A percentile compares a stretch with the other conserved stretches of the same genome.
Conservation (phyloP, 495 filamentous ascomycete genomes). For the Aspergillus taichungensis region DNA sequence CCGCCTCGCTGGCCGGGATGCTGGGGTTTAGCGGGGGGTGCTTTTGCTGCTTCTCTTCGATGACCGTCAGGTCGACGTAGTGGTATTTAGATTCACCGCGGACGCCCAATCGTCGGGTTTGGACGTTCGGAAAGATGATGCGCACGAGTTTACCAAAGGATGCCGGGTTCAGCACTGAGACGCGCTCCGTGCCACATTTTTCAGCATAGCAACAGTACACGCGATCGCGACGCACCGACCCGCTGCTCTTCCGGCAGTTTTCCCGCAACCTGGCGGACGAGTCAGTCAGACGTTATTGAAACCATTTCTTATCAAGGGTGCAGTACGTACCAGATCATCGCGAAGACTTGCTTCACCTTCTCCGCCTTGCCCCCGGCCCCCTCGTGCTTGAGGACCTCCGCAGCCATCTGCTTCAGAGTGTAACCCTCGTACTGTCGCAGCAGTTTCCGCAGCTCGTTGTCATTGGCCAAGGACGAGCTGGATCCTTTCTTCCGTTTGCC, state of each 20-base stretch:
- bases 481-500: constrained; percentile 57
- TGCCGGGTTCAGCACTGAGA: constrained; percentile 87
- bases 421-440: constrained; percentile 68
- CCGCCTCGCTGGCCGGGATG: constrained; percentile 12
- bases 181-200: constrained; percentile 81
- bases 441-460: constrained; percentile 82
- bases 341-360: constrained; percentile 92
- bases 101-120: constrained; percentile 84
- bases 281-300: constrained; percentile 9
- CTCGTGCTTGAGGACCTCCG: constrained; percentile 63
- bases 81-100: constrained; percentile 98
- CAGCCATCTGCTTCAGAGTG: constrained; percentile 71
- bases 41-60: constrained; percentile 40
- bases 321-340: constrained; percentile 85
- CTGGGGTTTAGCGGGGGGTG: constrained; percentile 21
- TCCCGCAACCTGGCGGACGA: constrained; percentile 59
- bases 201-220: constrained; percentile 92
- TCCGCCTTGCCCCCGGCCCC: constrained; percentile 71
- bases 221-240: constrained; percentile 80
- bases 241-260: constrained; percentile 69
- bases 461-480: constrained; percentile 72
- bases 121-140: constrained; percentile 89
- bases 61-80: constrained; percentile 79
- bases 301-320: not conserved
- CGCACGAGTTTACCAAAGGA: constrained; percentile 96